Conservation (phyloP, 208 protist species). For the Tritrichomonas musculus region DNA sequence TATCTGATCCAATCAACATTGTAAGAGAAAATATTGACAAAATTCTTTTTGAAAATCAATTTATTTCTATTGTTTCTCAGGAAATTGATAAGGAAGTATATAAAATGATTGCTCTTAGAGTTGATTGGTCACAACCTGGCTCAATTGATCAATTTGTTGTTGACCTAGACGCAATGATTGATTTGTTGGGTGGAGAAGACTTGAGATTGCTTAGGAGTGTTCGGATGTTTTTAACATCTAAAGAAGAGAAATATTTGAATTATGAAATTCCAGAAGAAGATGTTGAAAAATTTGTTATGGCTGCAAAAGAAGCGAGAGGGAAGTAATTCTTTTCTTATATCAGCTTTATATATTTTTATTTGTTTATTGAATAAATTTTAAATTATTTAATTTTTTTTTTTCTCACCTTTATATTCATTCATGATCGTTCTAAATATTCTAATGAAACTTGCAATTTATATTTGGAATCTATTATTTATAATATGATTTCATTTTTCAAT, state of each 20-base stretch:
- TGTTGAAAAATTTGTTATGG: neutral
- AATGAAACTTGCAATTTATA: no score
- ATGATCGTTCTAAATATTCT: no score
- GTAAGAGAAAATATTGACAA: neutral
- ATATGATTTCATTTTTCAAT: no score
- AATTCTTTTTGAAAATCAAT: neutral
- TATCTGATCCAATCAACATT: neutral
- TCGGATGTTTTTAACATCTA: neutral
- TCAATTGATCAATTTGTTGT: neutral
- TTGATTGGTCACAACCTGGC: neutral
- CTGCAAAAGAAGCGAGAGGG: no score
- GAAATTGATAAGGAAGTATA: neutral
- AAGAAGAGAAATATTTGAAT: slow-evolving; percentile 22
- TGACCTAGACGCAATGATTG: neutral
- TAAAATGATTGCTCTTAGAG: neutral
- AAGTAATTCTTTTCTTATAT: no score
- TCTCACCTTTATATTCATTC: no score
- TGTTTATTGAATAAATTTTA: no score
- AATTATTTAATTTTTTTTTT: no score
- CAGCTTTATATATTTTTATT: no score
- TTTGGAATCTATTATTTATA: no score
- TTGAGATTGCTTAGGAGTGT: neutral
- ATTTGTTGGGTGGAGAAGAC: neutral
- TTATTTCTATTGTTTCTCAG: neutral
- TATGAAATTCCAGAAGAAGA: neutral